A percentile compares a stretch with the other conserved stretches of the same genome.
phyloP scores from a whole-genome alignment of 352 stramenopile genomes.

The Globisporangium perplexum region DNA sequence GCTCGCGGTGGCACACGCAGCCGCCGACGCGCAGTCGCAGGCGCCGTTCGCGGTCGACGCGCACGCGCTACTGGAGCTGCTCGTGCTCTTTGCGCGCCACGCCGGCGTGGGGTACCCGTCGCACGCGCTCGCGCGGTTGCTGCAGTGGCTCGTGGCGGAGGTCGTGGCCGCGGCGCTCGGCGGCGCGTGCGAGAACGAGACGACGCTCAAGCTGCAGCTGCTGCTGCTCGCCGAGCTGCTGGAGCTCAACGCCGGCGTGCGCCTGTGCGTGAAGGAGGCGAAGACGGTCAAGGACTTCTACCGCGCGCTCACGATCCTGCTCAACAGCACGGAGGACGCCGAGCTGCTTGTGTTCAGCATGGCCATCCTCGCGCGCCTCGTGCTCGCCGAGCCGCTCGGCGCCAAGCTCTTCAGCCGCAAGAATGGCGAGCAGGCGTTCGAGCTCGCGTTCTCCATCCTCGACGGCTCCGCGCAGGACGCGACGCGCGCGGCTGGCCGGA shows the following conservation, averaged over 20 bases:
- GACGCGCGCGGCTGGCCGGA: conserved; percentile 6
- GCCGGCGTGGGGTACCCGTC: conserved; percentile 66
- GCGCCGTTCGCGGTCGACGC: conserved; percentile 7
- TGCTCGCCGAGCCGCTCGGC: conserved; percentile 67
- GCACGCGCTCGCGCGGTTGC: conserved; percentile 52
- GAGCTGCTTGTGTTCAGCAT: conserved; percentile 76
- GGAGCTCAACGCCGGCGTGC: conserved; percentile 62
- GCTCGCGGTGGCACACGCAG: conserved; percentile 16
- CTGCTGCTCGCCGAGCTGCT: conserved; percentile 62
- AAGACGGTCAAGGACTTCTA: conserved; percentile 79
- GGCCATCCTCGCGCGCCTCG: conserved; percentile 66
- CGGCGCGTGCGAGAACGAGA: conserved; percentile 37
- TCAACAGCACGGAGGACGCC: conserved; percentile 72
- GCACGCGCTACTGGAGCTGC: conserved; percentile 41
- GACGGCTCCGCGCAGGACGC: conserved; percentile 44
- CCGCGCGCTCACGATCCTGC: conserved; percentile 69
- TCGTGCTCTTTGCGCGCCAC: conserved; percentile 48
- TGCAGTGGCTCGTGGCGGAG: conserved; percentile 55
- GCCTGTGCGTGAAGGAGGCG: conserved; percentile 75
- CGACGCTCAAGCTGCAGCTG: conserved; percentile 59
- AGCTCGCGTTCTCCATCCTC: conserved; percentile 69
- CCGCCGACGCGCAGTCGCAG: conserved; percentile 18
- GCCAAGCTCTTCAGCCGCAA: conserved; percentile 79
- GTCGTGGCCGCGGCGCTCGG: conserved; percentile 39
- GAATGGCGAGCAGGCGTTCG: conserved; percentile 69